Evolutionary conservation across 179 eudicot genomes (phyloP).

Genomic region (Drosera spatulata): DNA sequence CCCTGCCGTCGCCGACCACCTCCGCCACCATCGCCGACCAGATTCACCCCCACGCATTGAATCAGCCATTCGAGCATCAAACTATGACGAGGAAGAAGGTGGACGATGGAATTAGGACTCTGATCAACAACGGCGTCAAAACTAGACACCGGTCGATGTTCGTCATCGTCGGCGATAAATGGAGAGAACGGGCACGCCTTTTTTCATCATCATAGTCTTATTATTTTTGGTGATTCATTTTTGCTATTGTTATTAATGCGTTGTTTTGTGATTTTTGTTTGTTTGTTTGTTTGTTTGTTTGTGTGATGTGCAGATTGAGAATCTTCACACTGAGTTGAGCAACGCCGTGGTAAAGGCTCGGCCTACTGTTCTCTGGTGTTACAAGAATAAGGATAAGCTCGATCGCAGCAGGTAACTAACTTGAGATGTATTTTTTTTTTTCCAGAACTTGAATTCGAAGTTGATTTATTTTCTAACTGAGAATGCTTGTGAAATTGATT

Average conservation of each 20-base stretch:
- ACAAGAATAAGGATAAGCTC: conserved; percentile 69
- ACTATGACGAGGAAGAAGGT: conserved; percentile 68
- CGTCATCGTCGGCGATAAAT: conserved; percentile 76
- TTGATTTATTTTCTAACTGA: neutral
- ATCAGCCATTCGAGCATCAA: no score
- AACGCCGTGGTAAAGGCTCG: conserved; percentile 51
- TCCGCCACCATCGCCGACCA: no score
- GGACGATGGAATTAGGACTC: conserved; percentile 70
- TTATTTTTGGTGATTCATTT: neutral
- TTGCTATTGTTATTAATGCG: neutral
- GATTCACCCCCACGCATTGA: no score
- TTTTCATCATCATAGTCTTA: neutral
- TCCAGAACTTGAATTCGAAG: no score
- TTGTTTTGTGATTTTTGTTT: neutral
- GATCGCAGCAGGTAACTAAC: conserved; percentile 68
- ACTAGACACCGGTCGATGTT: conserved; percentile 70
- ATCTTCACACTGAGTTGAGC: conserved; percentile 59
- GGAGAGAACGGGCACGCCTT: conserved; percentile 49
- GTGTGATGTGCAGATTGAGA: conserved; percentile 49
- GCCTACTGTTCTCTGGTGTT: conserved; percentile 85
- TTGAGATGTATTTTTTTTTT: neutral
- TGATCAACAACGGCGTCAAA: conserved; percentile 87
- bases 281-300: neutral
- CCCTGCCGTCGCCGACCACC: no score
- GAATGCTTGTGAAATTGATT: no score